phyloP scores from a whole-genome alignment of 257 asterid genomes.

The Schizonepeta tenuifolia region DNA sequence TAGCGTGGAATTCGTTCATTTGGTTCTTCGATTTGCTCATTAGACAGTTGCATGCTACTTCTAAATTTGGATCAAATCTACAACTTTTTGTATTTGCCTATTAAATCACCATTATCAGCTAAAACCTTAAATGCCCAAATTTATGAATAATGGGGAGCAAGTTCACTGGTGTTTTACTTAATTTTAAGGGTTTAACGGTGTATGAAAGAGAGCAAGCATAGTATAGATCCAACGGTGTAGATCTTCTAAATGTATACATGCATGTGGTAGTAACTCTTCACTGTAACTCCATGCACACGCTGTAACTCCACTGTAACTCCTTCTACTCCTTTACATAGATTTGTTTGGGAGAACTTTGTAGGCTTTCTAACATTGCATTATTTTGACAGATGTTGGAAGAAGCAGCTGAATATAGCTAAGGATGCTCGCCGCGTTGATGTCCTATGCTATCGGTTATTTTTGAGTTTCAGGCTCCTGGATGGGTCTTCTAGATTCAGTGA shows the following conservation, averaged over 20 bases:
- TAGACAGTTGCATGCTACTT: not conserved
- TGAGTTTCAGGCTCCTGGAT: conserved; percentile 79
- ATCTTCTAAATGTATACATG: too few species aligned
- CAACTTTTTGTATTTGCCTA: not conserved
- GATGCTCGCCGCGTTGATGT: conserved; percentile 89
- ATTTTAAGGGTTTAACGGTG: not conserved
- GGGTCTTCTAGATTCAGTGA: conserved; percentile 81
- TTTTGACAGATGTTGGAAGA: conserved; percentile 79
- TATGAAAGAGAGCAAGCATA: not conserved
- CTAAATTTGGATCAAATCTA: not conserved
- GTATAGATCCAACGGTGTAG: too few species aligned
- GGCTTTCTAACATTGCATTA: conserved; percentile 19
- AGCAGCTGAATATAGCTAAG: conserved; percentile 78
- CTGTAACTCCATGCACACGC: too few species aligned
- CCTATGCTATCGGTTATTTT: conserved; percentile 74
- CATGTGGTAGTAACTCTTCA: too few species aligned
- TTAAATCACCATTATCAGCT: not conserved
- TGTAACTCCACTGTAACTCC: too few species aligned
- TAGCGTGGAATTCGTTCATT: not conserved
- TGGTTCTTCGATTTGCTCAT: not conserved
- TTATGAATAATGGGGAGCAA: not conserved
- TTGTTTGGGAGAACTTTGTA: not conserved
- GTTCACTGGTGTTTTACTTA: not conserved
- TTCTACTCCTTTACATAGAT: too few species aligned
- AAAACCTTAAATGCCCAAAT: not conserved